Evolutionary conservation across 192 early-diverging fungal species (phyloP).

Genomic region (Coemansia sp.): DNA sequence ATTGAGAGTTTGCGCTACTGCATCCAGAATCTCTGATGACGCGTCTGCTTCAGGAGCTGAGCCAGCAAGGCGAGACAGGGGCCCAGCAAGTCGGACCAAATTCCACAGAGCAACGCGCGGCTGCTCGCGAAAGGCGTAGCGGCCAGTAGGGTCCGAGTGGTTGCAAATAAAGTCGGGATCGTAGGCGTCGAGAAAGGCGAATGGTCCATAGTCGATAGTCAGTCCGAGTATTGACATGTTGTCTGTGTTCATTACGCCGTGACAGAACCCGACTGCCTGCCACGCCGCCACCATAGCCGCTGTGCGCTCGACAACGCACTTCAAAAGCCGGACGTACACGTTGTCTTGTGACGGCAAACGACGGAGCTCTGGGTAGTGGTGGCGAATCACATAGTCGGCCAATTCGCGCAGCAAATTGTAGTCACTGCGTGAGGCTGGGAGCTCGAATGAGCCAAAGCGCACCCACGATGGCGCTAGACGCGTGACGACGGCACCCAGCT

Average conservation of each 20-base stretch:
- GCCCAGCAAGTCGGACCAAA: constrained; percentile 66
- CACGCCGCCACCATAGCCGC: constrained; percentile 77
- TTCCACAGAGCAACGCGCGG: constrained; percentile 86
- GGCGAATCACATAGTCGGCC: constrained; percentile 72
- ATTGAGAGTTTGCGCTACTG: constrained; percentile 54
- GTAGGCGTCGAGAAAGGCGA: constrained; percentile 81
- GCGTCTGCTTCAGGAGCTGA: constrained; percentile 13
- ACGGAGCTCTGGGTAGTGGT: constrained; percentile 61
- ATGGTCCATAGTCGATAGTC: constrained; percentile 91
- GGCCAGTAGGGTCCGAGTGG: constrained; percentile 73
- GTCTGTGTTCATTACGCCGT: constrained; percentile 93
- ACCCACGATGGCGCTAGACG: constrained; percentile 82
- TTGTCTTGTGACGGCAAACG: constrained; percentile 6
- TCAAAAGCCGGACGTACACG: constrained; percentile 62
- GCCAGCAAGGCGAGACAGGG: constrained; percentile 65
- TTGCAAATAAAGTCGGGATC: constrained; percentile 83
- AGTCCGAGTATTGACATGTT: constrained; percentile 86
- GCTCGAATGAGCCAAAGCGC: constrained; percentile 88
- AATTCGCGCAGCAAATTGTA: constrained; percentile 56
- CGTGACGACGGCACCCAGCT: constrained; percentile 76
- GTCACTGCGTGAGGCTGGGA: constrained; percentile 73
- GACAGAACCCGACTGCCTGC: constrained; percentile 81
- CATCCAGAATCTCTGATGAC: constrained; percentile 21
- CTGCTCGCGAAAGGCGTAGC: constrained; percentile 79
- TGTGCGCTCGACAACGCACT: constrained; percentile 62